Base-by-base conservation (phyloP, 1,284 basidiomycete genomes). In the Hemileia vastatrix region DNA sequence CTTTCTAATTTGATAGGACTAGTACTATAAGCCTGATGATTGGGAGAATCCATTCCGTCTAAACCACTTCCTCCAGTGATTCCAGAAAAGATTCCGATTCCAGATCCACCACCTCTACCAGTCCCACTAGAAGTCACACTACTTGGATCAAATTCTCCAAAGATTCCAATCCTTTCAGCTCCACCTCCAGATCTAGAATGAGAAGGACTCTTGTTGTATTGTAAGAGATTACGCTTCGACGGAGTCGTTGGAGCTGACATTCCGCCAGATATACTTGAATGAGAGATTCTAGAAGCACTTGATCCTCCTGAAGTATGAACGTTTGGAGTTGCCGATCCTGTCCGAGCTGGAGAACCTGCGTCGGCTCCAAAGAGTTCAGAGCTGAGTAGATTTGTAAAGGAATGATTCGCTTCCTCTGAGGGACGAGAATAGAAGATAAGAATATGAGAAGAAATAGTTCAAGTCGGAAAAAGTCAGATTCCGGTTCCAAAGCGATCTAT, bases 1-100 rank as follows among this genome's bases (percentile, higher is more conserved):
- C 85, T 89, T 70, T 88, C 85, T 27, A 86, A 83, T 6, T 89
- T 86, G 3, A 97, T 88, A 4, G 94, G 94, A 64, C 86, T 89
- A 77, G 90, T 83, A 18, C 87, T 89, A 76, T 96, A 97, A 0
- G 86, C 85, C 66, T 90, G 86, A 71, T 93, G 90, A 0, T 83
- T 76, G 65, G 82, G 81, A 64, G 80, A 80, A 63, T 82, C 80
- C 45, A 80, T 68, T 1, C 73, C 76, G 4, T 65, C 66, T 3
- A 65, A 67, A 0, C 49, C 54, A 2, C 66, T 67, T 2, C 65
- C 61, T 83, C 1, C 85, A 82, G 33, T 40, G 40, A 57, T 57
- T 3, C 49, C 59, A 6, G 67, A 57, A 4, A 66, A 65, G 53
- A 65, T 66, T 11, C 66, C 66, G 4, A 64, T 50, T 36, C n/a